Evolutionary conservation across 179 eudicot genomes (phyloP), one percentile per base, ranked within the genome.

Genomic region (Silene coronaria): DNA sequence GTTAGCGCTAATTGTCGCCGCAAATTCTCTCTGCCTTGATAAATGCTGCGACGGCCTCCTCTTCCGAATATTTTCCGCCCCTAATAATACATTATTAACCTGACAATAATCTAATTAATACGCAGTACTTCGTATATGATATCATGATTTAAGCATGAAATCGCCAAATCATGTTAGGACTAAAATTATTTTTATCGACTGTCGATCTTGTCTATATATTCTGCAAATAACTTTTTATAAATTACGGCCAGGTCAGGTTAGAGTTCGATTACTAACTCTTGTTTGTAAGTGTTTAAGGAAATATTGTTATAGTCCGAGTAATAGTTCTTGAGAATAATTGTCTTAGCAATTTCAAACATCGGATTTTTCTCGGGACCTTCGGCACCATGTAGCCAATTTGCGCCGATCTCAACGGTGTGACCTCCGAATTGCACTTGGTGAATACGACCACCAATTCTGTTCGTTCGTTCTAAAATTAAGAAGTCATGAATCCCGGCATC

Each of bases 311-410:
- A 82, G 51, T 82, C 79, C 0, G 81, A 78, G 26, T 17, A 74
- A 26, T 55, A 75, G 0, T n/a, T 63, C 26, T 71, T 78, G 36
- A 82, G 81, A 6, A 71, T 60, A 66, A 78, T 75, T 53, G 70
- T 21, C 71, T 79, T 66, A 12, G 79, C 59, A 55, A 82, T 75
- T 71, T 78, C 82, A 59, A 17, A 78, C 12, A 82, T 13, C 10
- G 84, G 84, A 53, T 78, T 82, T 14, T 8, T 55, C 12, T 14
- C 1, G 5, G 55, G 60, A 24, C 84, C 84, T 58, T 74, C 84
- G 1, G n/a, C 76, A 1, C 82, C 84, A 72, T 74, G 79, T n/a
- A 82, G 79, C 84, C 84, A 82, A 57, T 75, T 78, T 1, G 84
- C 84, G 38, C 84, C 84, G 67, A 42, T 64, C 70, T 82, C 84